Percentiles rank a stretch among this genome's conserved stretches.
These are phyloP conservation scores for Bretziella fagacearum DNA, from an alignment of 2,329 filamentous ascomycete species.

Conservation along the genomic window DNA sequence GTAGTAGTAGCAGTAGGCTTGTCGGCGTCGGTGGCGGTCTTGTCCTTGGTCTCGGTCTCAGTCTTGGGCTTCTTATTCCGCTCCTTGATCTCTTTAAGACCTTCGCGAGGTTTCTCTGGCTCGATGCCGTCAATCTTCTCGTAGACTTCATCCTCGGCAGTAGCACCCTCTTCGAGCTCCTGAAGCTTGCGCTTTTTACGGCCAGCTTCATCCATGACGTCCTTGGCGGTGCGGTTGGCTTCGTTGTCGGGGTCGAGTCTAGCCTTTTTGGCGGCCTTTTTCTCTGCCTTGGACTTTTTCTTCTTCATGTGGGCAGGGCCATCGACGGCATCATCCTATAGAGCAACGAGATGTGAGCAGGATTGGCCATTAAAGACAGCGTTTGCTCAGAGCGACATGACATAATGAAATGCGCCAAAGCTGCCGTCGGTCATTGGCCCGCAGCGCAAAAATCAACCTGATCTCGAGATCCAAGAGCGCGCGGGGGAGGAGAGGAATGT, in stretches of 20 bases:
- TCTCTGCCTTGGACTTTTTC: slow-evolving; percentile 88
- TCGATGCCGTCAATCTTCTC: slow-evolving; percentile 37
- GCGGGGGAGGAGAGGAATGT: slow-evolving; percentile 1
- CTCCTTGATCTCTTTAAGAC: slow-evolving; percentile 45
- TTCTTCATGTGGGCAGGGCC: slow-evolving; percentile 35
- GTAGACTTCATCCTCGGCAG: slow-evolving; percentile 28
- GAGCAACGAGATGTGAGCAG: slow-evolving; percentile 1
- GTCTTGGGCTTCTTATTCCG: slow-evolving; percentile 23
- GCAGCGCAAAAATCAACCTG: background rate
- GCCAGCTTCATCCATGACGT: slow-evolving; percentile 70
- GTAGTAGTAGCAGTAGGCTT: too few species aligned
- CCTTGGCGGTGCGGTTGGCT: slow-evolving; percentile 65
- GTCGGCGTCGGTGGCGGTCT: slow-evolving; percentile 24
- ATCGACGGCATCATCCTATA: slow-evolving; percentile 68
- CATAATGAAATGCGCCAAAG: too few species aligned
- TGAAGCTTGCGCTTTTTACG: slow-evolving; percentile 64
- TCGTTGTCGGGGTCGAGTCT: slow-evolving; percentile 85
- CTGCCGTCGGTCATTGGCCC: background rate
- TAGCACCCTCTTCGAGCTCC: slow-evolving; percentile 28
- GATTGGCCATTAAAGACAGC: background rate
- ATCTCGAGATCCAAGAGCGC: background rate
- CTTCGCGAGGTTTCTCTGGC: slow-evolving; percentile 45
- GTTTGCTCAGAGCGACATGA: too few species aligned
- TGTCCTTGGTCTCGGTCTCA: slow-evolving; percentile 15
- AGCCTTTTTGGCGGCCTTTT: slow-evolving; percentile 62